phyloP scores from a whole-genome alignment of 2,329 filamentous ascomycete genomes.

The Mariannaea elegans region DNA sequence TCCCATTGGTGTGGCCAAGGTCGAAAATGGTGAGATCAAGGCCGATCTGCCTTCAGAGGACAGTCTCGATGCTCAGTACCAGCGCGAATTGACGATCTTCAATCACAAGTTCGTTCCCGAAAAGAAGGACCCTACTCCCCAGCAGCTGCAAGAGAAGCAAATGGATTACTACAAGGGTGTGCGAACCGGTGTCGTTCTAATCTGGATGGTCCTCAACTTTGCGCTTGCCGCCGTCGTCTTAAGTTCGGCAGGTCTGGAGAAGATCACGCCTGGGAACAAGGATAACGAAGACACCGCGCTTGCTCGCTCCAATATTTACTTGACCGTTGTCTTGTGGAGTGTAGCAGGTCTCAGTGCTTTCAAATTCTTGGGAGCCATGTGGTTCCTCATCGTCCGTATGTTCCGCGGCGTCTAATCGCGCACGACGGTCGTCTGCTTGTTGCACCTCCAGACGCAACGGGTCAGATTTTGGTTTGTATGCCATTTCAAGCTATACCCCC shows the following conservation, averaged over 20 bases:
- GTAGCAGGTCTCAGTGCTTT: conserved; percentile 86
- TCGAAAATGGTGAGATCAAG: conserved; percentile 80
- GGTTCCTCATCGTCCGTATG: conserved; percentile 91
- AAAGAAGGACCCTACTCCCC: conserved; percentile 65
- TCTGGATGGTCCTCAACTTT: conserved; percentile 98
- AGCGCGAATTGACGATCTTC: conserved; percentile 81
- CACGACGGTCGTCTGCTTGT: neutral
- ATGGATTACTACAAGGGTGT: conserved; percentile 99
- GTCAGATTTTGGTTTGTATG: conserved; percentile 12
- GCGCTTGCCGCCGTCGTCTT: conserved; percentile 86
- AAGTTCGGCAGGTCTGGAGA: conserved; percentile 83
- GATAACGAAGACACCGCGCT: conserved; percentile 53
- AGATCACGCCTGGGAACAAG: conserved; percentile 58
- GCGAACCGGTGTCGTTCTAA: conserved; percentile 86
- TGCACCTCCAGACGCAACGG: neutral
- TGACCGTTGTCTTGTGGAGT: conserved; percentile 87
- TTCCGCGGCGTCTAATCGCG: conserved; percentile 72
- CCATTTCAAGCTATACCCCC: conserved; percentile 39
- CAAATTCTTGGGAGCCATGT: conserved; percentile 86
- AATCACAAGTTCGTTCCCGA: conserved; percentile 77
- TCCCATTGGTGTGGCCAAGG: conserved; percentile 89
- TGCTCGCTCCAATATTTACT: conserved; percentile 79
- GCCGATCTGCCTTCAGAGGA: conserved; percentile 92
- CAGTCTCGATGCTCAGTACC: conserved; percentile 95
- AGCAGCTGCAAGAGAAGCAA: conserved; percentile 78